Conservation (phyloP, 441 rosid species). For the Erodium texanum region DNA sequence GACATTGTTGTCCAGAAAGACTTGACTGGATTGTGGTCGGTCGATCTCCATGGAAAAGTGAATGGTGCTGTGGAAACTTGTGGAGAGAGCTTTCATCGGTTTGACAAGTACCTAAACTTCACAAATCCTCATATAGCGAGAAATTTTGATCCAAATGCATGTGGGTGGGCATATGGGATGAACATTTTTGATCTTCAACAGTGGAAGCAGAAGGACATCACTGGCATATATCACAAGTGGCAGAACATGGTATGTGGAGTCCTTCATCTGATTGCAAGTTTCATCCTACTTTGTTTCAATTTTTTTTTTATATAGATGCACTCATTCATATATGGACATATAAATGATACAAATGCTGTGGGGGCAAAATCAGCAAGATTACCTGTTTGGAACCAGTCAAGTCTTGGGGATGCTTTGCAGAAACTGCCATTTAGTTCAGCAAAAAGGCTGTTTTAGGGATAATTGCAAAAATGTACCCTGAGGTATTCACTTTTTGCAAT, state of each 20-base stretch:
- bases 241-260: conserved; percentile 26
- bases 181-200: conserved; percentile 76
- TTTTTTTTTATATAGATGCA: too few species aligned
- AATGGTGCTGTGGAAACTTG: conserved; percentile 98
- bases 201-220: conserved; percentile 84
- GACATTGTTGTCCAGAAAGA: conserved; percentile 92
- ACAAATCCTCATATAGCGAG: conserved; percentile 79
- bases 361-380: too few species aligned
- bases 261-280: neutral
- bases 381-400: too few species aligned
- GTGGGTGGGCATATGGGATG: conserved; percentile 99
- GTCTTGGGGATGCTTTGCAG: too few species aligned
- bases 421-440: too few species aligned
- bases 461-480: too few species aligned
- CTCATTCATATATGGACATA: too few species aligned
- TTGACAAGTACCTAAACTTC: conserved; percentile 59
- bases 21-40: conserved; percentile 45
- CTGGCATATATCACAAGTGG: conserved; percentile 51
- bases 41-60: conserved; percentile 63
- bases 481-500: too few species aligned
- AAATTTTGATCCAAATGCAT: conserved; percentile 90
- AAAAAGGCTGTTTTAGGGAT: too few species aligned
- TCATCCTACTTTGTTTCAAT: conserved; percentile 30
- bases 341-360: too few species aligned
- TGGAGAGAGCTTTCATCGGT: conserved; percentile 90